A percentile compares a stretch with the other conserved stretches of the same genome.
phyloP scores from a whole-genome alignment of 1,139 yeast species.

The Yamadazyma atmosphaerica region DNA sequence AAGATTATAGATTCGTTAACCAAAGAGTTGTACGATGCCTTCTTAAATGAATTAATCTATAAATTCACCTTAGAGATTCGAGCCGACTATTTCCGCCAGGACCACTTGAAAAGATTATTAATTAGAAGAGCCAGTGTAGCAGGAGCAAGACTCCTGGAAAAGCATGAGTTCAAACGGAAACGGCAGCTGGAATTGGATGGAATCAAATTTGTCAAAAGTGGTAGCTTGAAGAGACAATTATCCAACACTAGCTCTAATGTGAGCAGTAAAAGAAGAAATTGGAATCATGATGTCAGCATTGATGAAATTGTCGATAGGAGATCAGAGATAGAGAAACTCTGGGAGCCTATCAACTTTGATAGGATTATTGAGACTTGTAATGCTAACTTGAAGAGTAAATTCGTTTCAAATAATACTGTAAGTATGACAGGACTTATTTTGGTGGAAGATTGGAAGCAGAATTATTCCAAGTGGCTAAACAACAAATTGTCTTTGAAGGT shows the following conservation, averaged over 20 bases:
- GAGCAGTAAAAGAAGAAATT: conserved; percentile 16
- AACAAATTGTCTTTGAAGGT: conserved; percentile 36
- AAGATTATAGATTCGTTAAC: conserved; percentile 39
- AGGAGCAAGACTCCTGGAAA: conserved; percentile 25
- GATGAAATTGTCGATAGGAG: conserved; percentile 27
- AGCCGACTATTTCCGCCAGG: conserved; percentile 36
- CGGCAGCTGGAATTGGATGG: conserved; percentile 46
- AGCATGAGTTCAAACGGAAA: conserved; percentile 26
- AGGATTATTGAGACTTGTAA: conserved; percentile 25
- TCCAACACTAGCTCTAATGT: conserved; percentile 16
- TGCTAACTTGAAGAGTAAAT: conserved; percentile 21
- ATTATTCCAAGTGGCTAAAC: conserved; percentile 49
- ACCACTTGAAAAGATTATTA: conserved; percentile 23
- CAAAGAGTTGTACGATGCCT: conserved; percentile 55
- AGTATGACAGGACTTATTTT: conserved; percentile 36
- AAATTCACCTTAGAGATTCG: conserved; percentile 39
- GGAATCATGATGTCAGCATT: conserved; percentile 15
- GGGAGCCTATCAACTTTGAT: conserved; percentile 41
- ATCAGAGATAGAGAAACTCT: conserved; percentile 34
- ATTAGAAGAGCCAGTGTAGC: conserved; percentile 23
- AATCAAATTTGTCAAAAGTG: conserved; percentile 27
- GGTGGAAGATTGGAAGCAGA: conserved; percentile 44
- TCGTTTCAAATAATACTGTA: conserved; percentile 21
- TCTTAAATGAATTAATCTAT: conserved; percentile 56
- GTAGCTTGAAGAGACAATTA: conserved; percentile 21